phyloP scores from a whole-genome alignment of 2,329 filamentous ascomycete species.

The Ascochyta viciae-villosae region DNA sequence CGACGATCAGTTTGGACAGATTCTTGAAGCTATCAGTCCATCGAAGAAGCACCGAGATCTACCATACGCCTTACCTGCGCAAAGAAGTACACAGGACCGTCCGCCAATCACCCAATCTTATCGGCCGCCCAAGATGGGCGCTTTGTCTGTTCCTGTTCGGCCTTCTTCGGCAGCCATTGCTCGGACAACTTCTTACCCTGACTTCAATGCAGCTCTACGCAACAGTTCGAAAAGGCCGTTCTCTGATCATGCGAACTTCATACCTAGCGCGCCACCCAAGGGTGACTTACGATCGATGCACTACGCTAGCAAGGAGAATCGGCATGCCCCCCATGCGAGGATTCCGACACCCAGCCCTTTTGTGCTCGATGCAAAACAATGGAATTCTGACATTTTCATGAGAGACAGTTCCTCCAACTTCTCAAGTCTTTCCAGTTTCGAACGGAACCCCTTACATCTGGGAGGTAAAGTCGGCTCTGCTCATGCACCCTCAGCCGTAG shows the following conservation, averaged over 20 bases:
- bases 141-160: conserved; percentile 20
- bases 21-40: conserved; percentile 36
- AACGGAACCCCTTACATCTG: conserved; percentile 4
- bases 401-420: conserved; percentile 28
- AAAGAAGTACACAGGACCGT: background rate
- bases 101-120: conserved; percentile 15
- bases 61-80: background rate
- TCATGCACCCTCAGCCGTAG: conserved; percentile 19
- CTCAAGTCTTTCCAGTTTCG: conserved; percentile 23
- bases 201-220: conserved; percentile 21
- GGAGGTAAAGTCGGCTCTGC: conserved; percentile 26
- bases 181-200: conserved; percentile 34
- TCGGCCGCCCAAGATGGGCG: conserved; percentile 25
- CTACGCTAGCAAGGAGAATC: conserved; percentile 26
- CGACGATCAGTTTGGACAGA: conserved; percentile 40
- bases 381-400: conserved; percentile 32
- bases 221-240: conserved; percentile 21
- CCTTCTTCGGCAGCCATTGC: conserved; percentile 35
- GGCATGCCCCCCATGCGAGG: conserved; percentile 16
- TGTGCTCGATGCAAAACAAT: conserved; percentile 13
- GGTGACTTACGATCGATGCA: conserved; percentile 7
- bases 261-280: conserved; percentile 4
- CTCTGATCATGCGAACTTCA: conserved; percentile 7
- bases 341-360: conserved; percentile 34
- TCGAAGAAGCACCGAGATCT: conserved; percentile 66